Evolutionary conservation across 176 grass and related monocot genomes (phyloP), one percentile per base, ranked within the genome.

Genomic region (Aegilops umbellulata): DNA sequence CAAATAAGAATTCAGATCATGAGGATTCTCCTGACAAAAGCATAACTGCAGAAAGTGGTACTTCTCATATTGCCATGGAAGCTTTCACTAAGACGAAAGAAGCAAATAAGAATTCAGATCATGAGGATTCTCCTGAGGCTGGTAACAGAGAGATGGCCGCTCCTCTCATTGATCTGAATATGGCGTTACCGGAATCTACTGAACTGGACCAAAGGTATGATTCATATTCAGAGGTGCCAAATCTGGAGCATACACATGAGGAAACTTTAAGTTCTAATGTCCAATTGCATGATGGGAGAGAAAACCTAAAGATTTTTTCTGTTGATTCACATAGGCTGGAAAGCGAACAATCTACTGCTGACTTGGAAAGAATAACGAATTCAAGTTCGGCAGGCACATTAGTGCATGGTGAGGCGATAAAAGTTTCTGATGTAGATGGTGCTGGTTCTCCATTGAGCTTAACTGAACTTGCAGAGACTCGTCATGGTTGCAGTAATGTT

Each of bases 81-180:
- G 69, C 30, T 39, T 39, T 60, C 41, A 34, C 31, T 65, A 73
- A 44, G 31, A 71, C 31, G 20, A 85, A 82, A 10, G 32, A 83
- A 42, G 39, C 24, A 53, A 65, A 55, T 57, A 66, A 77, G 64
- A 60, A 82, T 68, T 7, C 49, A 53, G 49, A 53, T 53, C 5
- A 53, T 53, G 49, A 53, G 49, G 13, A 74, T 27, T 17, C 31
- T 63, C 69, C 62, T 90, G 61, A 86, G n/a, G 74, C 84, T 20
- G 68, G 60, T 34, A 80, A 55, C 49, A 83, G 60, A 66, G 34
- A 70, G 35, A 23, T 86, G 58, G 26, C 79, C 29, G 78, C 85
- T 51, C 7, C 31, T 35, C 76, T 82, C 44, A 24, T 90, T 80
- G 92, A 93, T 86, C 80, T 93, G 62, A 93, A 93, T 80, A 2